These are phyloP conservation scores for Fraxinus quadrangulata DNA, from an alignment of 257 asterid species.

Conservation along the genomic window DNA sequence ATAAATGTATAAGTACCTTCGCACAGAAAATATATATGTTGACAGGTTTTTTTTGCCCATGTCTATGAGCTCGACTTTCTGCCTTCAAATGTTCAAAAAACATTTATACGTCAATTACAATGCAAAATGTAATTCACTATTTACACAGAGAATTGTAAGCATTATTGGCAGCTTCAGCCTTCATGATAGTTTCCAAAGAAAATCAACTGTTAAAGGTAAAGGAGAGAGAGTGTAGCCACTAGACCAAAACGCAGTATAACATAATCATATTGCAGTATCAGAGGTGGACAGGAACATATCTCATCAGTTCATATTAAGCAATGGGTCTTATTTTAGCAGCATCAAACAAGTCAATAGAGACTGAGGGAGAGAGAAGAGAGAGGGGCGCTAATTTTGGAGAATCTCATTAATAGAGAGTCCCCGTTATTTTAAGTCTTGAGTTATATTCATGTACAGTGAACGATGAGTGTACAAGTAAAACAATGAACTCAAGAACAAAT, in stretches of 20 bases:
- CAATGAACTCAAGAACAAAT: background rate
- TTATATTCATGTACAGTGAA: background rate
- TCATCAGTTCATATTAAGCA: background rate
- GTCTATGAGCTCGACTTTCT: slow-evolving; percentile 97
- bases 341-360: background rate
- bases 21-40: slow-evolving; percentile 89
- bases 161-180: slow-evolving; percentile 20
- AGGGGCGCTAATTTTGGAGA: background rate
- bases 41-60: slow-evolving; percentile 83
- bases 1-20: slow-evolving; percentile 51
- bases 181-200: background rate
- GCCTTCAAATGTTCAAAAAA: slow-evolving; percentile 58
- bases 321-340: background rate
- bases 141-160: slow-evolving; percentile 17
- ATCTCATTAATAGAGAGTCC: background rate
- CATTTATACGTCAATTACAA: slow-evolving; percentile 33
- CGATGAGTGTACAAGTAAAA: background rate
- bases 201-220: background rate
- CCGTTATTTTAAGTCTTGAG: background rate
- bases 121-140: slow-evolving; percentile 8
- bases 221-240: background rate
- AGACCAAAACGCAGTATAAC: background rate
- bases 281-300: background rate
- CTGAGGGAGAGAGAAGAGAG: background rate
- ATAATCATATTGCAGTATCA: background rate